Evolutionary conservation across 2,329 filamentous ascomycete genomes (phyloP).

Genomic region (Thelonectria rubi): DNA sequence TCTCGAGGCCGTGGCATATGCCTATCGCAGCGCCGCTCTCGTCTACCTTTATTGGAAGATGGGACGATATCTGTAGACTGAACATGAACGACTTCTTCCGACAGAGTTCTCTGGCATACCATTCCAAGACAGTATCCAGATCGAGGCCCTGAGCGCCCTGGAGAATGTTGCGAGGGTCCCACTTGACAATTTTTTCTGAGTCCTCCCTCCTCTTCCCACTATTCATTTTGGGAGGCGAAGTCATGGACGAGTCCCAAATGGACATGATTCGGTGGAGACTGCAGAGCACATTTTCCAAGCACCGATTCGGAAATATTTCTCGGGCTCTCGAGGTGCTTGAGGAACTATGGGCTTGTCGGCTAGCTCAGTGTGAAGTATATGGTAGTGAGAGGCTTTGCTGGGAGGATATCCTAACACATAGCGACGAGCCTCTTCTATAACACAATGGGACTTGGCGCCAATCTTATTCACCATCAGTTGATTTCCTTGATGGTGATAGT

Average conservation of each 20-base stretch:
- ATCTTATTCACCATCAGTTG: too few relatives aligned
- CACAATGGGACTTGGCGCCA: too few relatives aligned
- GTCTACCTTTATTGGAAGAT: slow-evolving; percentile 7
- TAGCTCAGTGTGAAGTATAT: background rate
- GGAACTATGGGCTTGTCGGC: background rate
- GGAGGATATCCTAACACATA: background rate
- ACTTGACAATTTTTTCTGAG: background rate
- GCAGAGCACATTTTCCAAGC: background rate
- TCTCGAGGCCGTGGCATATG: background rate
- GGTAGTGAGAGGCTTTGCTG: background rate
- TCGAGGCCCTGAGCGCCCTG: background rate
- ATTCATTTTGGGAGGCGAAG: slow-evolving; percentile 10
- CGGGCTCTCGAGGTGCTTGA: slow-evolving; percentile 10
- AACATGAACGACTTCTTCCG: too few relatives aligned
- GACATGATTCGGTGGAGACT: slow-evolving; percentile 5
- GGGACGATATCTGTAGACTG: background rate
- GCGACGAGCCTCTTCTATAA: background rate
- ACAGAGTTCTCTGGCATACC: background rate
- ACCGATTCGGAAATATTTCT: slow-evolving; percentile 7
- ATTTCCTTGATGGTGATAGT: too few relatives aligned
- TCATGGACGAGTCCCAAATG: background rate
- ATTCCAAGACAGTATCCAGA: slow-evolving; percentile 1
- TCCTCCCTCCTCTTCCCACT: slow-evolving; percentile 6
- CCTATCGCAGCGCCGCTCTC: slow-evolving; percentile 3
- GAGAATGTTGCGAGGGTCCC: background rate